These are phyloP conservation scores for Neurospora sp. DNA, from an alignment of 2,329 filamentous ascomycete species.

Conservation along the genomic window DNA sequence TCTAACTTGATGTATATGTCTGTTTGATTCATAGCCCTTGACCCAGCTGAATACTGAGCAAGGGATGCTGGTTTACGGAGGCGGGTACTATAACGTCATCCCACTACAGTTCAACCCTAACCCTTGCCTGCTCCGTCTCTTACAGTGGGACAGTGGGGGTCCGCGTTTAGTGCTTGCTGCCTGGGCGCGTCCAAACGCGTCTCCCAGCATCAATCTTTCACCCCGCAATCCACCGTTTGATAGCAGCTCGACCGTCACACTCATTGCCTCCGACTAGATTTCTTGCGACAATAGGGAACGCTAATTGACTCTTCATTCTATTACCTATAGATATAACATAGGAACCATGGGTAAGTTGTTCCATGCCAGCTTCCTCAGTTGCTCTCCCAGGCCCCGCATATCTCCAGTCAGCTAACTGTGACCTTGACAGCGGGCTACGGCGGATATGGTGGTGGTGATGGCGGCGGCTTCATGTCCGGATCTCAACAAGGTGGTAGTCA, in stretches of 20 bases:
- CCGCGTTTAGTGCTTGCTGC: conserved; percentile 16
- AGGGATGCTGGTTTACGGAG: not conserved
- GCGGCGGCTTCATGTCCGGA: conserved; percentile 52
- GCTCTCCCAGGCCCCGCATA: not conserved
- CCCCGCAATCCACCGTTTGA: conserved; percentile 5
- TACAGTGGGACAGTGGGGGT: conserved; percentile 9
- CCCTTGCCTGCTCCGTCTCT: not conserved
- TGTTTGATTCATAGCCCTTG: not conserved
- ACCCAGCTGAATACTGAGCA: not conserved
- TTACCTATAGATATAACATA: not conserved
- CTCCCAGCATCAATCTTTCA: conserved; percentile 7
- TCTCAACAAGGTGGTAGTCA: conserved; percentile 49
- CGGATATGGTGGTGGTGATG: conserved; percentile 46
- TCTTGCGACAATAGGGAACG: not conserved
- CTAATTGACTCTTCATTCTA: not conserved
- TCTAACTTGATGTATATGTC: too few relatives aligned
- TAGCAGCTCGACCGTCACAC: not conserved
- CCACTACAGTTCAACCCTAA: not conserved
- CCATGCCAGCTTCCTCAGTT: not conserved
- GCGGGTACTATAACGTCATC: not conserved
- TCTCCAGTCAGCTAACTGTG: not conserved
- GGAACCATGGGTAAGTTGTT: conserved; percentile 8
- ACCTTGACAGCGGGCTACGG: conserved; percentile 35
- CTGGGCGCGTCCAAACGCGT: conserved; percentile 14
- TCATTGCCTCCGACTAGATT: not conserved